Base-by-base conservation (phyloP, 225 moss, liverwort and hornwort genomes). In the Sphagnum contortum region DNA sequence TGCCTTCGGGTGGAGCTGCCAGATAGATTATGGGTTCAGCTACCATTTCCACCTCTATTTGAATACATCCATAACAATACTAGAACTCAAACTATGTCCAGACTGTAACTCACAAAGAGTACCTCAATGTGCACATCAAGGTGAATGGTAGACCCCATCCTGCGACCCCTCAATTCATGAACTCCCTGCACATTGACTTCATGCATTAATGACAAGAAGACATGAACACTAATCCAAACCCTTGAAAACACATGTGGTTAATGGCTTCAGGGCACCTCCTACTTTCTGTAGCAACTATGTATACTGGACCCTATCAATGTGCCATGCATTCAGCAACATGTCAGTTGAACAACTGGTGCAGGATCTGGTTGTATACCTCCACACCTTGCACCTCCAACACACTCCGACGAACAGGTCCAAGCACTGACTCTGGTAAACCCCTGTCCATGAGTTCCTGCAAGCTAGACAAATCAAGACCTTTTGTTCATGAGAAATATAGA, bases 91-190 rank as follows among this genome's bases (percentile, higher is more conserved):
- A 29, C 29, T 29, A 29, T 29, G 29, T 29, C 29, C 29, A 29
- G 29, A 29, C 29, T 29, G 29, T 29, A 29, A 29, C 29, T 29
- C 29, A 29, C 29, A 29, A n/a, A n/a, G 9, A 48, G 4, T 83
- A 96, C 95, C 92, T 90, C 90, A 66, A 96, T 87, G 66, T 96
- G 96, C 69, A 85, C 96, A 79, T 96, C 92, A 50, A 92, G 75
- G 69, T 96, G 92, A 68, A 96, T 72, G 48, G 81, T 81, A 44
- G 96, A 96, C 62, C 96, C 96, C 92, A 89, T 92, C 76, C 83
- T 84, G 66, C 96, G 83, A 56, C 92, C 96, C 69, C 96, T 81
- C 67, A 96, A 70, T 66, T 92, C 88, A 76, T 96, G 96, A 49
- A 90, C 86, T 70, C 92, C 92, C 95, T 96, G 77, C 66, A 71